Evolutionary conservation across 2,329 filamentous ascomycete genomes (phyloP).

Genomic region (Xylariaceae sp.): DNA sequence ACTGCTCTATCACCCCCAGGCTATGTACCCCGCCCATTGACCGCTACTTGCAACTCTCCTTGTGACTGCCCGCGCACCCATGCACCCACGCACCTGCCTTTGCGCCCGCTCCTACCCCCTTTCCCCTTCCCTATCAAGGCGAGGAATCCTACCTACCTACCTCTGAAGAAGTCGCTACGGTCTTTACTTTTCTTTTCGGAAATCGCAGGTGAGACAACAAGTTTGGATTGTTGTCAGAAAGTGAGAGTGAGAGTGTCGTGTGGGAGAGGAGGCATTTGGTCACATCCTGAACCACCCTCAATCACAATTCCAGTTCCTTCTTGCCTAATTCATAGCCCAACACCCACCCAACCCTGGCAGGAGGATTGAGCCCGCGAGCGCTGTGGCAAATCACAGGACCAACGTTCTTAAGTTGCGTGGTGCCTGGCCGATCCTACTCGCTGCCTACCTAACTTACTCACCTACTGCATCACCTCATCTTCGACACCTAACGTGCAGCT

Average conservation of each 20-base stretch:
- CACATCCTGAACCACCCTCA: too few relatives aligned
- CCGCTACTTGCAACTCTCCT: conserved; percentile 15
- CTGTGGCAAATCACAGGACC: too few relatives aligned
- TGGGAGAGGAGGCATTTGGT: conserved; percentile 3
- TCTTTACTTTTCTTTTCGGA: not conserved
- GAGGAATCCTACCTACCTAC: conserved; percentile 11
- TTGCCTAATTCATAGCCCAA: too few relatives aligned
- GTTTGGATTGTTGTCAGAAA: conserved; percentile 7
- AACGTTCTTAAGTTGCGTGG: too few relatives aligned
- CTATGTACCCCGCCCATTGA: conserved; percentile 17
- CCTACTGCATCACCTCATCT: not conserved
- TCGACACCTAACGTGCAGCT: not conserved
- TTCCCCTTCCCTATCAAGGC: conserved; percentile 9
- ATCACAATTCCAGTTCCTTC: too few relatives aligned
- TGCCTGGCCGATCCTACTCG: too few relatives aligned
- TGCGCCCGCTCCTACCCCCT: conserved; percentile 9
- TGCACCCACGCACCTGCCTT: conserved; percentile 6
- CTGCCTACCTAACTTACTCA: conserved; percentile 4
- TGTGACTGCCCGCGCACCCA: not conserved
- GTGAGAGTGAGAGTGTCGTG: conserved; percentile 7
- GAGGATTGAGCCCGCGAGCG: too few relatives aligned
- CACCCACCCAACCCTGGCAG: too few relatives aligned
- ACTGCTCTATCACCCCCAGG: conserved; percentile 4
- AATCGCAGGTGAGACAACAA: conserved; percentile 5
- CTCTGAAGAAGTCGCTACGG: not conserved